Base-by-base conservation (phyloP, 352 stramenopile species). In the Globisporangium cylindrosporum region DNA sequence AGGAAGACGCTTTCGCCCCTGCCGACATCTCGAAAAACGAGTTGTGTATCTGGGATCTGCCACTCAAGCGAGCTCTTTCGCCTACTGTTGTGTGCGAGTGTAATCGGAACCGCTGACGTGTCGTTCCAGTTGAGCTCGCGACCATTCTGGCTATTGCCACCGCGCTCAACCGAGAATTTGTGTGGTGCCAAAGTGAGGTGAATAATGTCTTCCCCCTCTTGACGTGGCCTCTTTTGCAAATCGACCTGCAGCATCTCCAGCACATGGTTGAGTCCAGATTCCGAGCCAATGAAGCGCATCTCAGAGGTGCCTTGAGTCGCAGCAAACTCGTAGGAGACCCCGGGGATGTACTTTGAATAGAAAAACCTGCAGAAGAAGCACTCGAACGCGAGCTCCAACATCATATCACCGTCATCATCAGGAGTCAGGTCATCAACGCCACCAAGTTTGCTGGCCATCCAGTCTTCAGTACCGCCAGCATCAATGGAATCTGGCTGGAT, bases 281-380 rank as follows among this genome's bases (percentile, higher is more conserved):
- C 24, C 25, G 43, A 48, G 0, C 75, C 75, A 0, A 77, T 43
- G 29, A 84, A 80, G 41, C 66, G 66, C 43, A 67, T 67, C 41
- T 25, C 34, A 8, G 62, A 71, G 10, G 68, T 68, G 41, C 62
- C 73, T 10, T 73, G 72, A 3, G 66, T 38, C 34, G 49, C 53
- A 49, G 77, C 77, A 38, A 74, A 71, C 60, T 82, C 75, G 38
- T 86, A 86, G 24, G 79, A 84, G 7, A 82, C 71, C 2, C 73
- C 67, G 20, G 77, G 74, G n/a, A 84, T 57, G 41, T 71, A 75
- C 20, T n/a, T 27, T 9, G 62, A 27, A 43, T 79, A 80, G 24
- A 56, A 72, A 69, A 77, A 78, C 12, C 59, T 20, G 46, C 78
- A 86, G 27, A 25, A 51, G 3, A 29, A 20, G 51, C 78, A 86